Conservation (phyloP, 129 eudicot genomes). For the Escallonia rubra region DNA sequence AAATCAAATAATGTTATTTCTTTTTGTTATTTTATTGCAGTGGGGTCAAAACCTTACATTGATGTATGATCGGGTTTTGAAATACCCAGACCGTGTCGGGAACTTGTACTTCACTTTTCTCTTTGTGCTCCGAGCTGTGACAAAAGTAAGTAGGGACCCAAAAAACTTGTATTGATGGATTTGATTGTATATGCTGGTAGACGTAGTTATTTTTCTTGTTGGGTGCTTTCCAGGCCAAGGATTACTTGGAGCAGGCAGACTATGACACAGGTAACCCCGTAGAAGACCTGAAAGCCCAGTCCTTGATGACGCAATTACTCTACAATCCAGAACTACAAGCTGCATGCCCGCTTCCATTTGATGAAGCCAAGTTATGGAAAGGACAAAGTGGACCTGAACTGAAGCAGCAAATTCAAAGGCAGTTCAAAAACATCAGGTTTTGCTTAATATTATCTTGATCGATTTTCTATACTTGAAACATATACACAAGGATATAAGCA, state of each 20-base stretch:
- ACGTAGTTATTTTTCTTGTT: neutral
- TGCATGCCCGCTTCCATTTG: slow-evolving; percentile 71
- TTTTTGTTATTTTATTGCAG: slow-evolving; percentile 22
- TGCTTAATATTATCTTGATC: neutral
- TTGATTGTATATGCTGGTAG: neutral
- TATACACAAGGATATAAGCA: too few species aligned
- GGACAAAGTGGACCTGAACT: slow-evolving; percentile 65
- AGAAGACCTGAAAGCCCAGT: slow-evolving; percentile 60
- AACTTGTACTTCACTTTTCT: slow-evolving; percentile 62
- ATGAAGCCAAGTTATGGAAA: slow-evolving; percentile 67
- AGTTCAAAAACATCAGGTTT: slow-evolving; percentile 60
- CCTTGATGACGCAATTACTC: slow-evolving; percentile 43
- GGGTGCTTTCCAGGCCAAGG: slow-evolving; percentile 37
- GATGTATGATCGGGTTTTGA: slow-evolving; percentile 55
- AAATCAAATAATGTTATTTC: neutral
- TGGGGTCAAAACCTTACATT: slow-evolving; percentile 54
- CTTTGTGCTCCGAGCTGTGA: slow-evolving; percentile 69
- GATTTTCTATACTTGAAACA: too few species aligned
- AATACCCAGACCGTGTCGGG: slow-evolving; percentile 53
- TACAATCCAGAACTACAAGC: slow-evolving; percentile 46
- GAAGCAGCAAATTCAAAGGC: slow-evolving; percentile 54
- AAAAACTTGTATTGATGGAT: neutral
- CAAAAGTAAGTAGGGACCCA: slow-evolving; percentile 35
- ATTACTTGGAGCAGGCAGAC: slow-evolving; percentile 62
- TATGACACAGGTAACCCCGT: slow-evolving; percentile 53